Conservation (phyloP, 257 asterid species). For the Lycium barbarum region DNA sequence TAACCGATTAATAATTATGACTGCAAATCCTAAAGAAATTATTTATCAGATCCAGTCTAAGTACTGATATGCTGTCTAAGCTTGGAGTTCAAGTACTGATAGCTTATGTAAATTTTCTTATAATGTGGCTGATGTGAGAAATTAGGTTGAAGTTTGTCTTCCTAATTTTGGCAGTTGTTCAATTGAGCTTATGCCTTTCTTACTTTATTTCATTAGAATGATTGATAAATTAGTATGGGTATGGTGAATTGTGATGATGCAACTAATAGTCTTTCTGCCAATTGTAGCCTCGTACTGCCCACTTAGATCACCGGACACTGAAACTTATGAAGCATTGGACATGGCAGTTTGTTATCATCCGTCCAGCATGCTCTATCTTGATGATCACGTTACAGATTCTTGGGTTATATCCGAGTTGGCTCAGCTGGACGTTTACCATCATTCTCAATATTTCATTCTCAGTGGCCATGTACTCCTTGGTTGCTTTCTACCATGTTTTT, state of each 20-base stretch:
- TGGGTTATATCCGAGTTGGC: conserved; percentile 84
- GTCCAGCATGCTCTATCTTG: conserved; percentile 82
- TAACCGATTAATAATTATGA: background rate
- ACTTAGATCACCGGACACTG: conserved; percentile 68
- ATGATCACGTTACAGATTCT: conserved; percentile 66
- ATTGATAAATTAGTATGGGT: background rate
- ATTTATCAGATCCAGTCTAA: background rate
- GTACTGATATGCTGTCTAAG: conserved; percentile 10
- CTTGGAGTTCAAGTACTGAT: background rate
- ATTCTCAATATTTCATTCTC: conserved; percentile 72
- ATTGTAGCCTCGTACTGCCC: conserved; percentile 75
- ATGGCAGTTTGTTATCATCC: conserved; percentile 88
- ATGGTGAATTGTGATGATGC: background rate
- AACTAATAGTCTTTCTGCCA: conserved; percentile 18
- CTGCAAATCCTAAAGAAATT: background rate
- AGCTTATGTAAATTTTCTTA: background rate
- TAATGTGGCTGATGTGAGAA: conserved; percentile 4
- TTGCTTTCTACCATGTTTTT: conserved; percentile 81
- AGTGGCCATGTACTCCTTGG: conserved; percentile 86
- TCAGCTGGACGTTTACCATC: conserved; percentile 78
- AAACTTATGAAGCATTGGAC: conserved; percentile 78
- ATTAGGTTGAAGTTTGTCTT: conserved; percentile 24
- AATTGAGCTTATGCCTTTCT: background rate
- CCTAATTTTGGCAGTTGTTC: conserved; percentile 22
- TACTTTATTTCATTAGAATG: background rate